These are phyloP conservation scores for Russula earlei DNA, from an alignment of 768 basidiomycete genomes.

Conservation along the genomic window DNA sequence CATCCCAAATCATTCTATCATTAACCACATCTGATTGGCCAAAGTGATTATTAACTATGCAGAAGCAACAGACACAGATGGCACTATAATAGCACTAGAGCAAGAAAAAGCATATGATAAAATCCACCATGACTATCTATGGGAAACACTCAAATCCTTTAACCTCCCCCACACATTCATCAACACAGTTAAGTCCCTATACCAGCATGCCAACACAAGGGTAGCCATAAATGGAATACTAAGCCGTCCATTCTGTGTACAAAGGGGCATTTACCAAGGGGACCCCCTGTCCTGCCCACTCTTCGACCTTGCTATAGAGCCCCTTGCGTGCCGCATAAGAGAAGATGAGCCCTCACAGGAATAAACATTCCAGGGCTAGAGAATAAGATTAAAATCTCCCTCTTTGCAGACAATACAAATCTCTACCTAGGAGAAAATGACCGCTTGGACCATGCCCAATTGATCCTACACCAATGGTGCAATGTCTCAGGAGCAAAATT, in stretches of 20 bases:
- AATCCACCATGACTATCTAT: background rate
- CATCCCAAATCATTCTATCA: background rate
- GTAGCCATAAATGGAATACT: background rate
- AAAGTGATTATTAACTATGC: background rate
- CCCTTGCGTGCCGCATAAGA: background rate
- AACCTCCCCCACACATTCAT: background rate
- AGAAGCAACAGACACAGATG: background rate
- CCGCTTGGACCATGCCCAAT: too few relatives aligned
- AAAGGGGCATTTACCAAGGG: background rate
- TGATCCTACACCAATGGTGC: too few relatives aligned
- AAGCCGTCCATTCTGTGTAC: background rate
- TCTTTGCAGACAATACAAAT: too few relatives aligned
- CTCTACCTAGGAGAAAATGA: too few relatives aligned
- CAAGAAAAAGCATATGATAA: background rate
- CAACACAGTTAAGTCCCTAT: background rate
- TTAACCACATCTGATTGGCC: background rate
- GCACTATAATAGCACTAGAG: background rate
- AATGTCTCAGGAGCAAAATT: too few relatives aligned
- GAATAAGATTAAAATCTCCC: background rate
- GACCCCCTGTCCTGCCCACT: constrained; percentile 1
- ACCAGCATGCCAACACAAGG: background rate
- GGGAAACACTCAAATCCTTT: background rate
- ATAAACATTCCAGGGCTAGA: background rate
- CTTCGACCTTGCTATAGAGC: constrained; percentile 3
- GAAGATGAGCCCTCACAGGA: background rate